These are phyloP conservation scores for Diaporthe velutina DNA, from an alignment of 2,329 filamentous ascomycete genomes.

Conservation along the genomic window DNA sequence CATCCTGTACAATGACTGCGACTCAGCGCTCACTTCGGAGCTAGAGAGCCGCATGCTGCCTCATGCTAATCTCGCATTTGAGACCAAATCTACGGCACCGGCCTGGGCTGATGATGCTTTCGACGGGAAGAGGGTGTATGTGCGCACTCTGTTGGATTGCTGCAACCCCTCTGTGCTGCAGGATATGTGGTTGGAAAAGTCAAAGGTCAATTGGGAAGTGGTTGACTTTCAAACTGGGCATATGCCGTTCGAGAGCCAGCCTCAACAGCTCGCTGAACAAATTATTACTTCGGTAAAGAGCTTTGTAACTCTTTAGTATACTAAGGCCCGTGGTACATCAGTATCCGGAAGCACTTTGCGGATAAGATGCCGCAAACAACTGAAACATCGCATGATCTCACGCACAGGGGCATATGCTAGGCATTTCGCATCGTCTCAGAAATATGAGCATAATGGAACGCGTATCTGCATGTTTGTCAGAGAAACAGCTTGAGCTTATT, in stretches of 20 bases:
- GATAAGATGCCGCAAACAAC: not conserved
- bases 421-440: no score
- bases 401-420: not conserved
- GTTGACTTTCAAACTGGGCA: constrained; percentile 44
- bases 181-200: constrained; percentile 44
- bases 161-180: constrained; percentile 43
- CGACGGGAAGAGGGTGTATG: constrained; percentile 20
- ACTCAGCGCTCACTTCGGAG: not conserved
- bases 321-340: not conserved
- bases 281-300: no score
- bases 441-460: no score
- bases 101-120: constrained; percentile 13
- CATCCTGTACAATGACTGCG: not conserved
- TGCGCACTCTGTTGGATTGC: constrained; percentile 35
- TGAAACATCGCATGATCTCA: not conserved
- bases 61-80: not conserved
- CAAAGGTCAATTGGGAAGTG: constrained; percentile 44
- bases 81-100: constrained; percentile 11
- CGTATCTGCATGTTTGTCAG: no score
- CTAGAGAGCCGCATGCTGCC: not conserved
- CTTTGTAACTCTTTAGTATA: no score
- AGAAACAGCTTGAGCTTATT: no score
- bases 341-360: not conserved
- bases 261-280: constrained; percentile 6
- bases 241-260: constrained; percentile 46